Conservation (phyloP, 257 asterid species). For the Leonotis leonurus region DNA sequence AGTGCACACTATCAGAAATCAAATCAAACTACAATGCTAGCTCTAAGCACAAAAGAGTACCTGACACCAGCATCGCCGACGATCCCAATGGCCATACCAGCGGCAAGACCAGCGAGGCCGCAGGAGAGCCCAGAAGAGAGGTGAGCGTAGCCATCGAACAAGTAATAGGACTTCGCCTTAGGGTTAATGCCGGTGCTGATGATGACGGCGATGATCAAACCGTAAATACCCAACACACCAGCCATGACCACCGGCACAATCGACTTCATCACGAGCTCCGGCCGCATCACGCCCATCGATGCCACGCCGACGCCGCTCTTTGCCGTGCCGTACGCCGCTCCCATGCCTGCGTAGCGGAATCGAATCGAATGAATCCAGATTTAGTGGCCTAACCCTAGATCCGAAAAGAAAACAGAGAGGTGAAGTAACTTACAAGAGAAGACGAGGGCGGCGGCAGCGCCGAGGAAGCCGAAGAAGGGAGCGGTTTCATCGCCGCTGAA, state of each 20-base stretch:
- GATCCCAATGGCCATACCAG: no score
- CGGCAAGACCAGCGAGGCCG: no score
- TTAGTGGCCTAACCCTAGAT: slow-evolving; percentile 19
- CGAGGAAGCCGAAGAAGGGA: no score
- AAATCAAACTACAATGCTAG: no score
- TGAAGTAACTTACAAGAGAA: slow-evolving; percentile 47
- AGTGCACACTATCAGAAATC: slow-evolving; percentile 64
- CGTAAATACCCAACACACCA: slow-evolving; percentile 76
- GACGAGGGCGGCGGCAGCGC: slow-evolving; percentile 72
- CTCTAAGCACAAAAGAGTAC: no score
- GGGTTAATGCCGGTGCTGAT: slow-evolving; percentile 68
- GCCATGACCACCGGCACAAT: slow-evolving; percentile 87
- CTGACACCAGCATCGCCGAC: slow-evolving; percentile 66
- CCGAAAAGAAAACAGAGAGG: slow-evolving; percentile 14
- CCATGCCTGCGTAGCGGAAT: slow-evolving; percentile 44
- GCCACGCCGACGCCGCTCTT: slow-evolving; percentile 89
- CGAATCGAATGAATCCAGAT: no score
- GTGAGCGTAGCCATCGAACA: no score
- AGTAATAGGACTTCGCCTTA: no score
- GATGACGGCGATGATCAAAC: slow-evolving; percentile 66
- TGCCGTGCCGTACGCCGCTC: slow-evolving; percentile 76
- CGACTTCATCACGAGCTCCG: slow-evolving; percentile 73
- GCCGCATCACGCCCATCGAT: slow-evolving; percentile 76
- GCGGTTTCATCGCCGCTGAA: slow-evolving; percentile 80
- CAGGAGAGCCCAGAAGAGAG: no score